Base-by-base conservation (phyloP, 805 yeast species). In the Hanseniaspora taiwanica region DNA sequence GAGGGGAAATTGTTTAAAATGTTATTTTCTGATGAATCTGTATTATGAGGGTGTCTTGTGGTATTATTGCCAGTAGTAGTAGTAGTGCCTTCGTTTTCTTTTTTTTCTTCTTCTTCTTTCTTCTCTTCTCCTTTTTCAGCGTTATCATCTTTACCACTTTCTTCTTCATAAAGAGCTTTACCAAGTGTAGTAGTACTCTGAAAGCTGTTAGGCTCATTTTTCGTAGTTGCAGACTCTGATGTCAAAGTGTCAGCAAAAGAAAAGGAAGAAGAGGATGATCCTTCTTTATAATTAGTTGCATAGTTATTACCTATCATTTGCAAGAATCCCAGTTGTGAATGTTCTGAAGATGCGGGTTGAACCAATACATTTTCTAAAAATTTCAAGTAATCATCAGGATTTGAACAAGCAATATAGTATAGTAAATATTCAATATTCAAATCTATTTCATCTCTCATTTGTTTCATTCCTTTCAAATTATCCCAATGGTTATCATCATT, bases 401-500 rank as follows among this genome's bases (percentile, higher is more conserved):
- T 72, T 3, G 77, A 58, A 13, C 76, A 72, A 1, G 78, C 71
- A 7, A 72, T 36, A 50, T 60, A 74, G 29, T 66, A 54, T 16
- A 69, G 47, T 6, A 75, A 54, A 21, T 63, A 54, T 14, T 65
- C 69, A 36, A 69, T 56, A 29, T 55, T 55, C 2, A 44, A 25
- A 46, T 69, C 72, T 12, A 71, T 60, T 21, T 47, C 50, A 5
- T 52, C 55, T 16, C 64, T 47, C 2, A 61, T 38, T 4, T 48
- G 47, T 32, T 36, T 48, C 31, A 40, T 51, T 18, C 47, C 33
- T 23, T 44, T 37, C n/a, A 48, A 55, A 14, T 51, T 54, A 24
- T 42, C 43, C 18, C 37, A 19, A 21, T 37, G 37, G 25, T 37
- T 21, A 21, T 40, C 43, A 25, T 40, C 40, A n/a, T 33, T 13